Evolutionary conservation across 2,329 filamentous ascomycete genomes (phyloP).

Genomic region (Pleomassaria siparia): DNA sequence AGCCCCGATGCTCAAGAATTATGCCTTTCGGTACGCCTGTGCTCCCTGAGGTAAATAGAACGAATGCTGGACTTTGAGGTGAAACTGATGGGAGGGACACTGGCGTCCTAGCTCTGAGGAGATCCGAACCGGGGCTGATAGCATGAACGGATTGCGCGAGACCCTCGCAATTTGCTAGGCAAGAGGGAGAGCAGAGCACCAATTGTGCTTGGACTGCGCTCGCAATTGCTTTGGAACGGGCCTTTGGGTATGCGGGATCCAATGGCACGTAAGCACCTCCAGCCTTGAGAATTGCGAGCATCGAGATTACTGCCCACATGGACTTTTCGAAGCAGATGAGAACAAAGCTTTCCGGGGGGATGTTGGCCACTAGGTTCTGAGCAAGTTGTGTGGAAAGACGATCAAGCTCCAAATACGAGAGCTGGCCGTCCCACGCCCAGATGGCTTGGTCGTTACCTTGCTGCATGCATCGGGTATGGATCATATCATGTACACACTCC

Average conservation of each 20-base stretch:
- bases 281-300: conserved; percentile 42
- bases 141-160: too few relatives aligned
- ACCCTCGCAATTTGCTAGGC: too few relatives aligned
- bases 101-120: too few relatives aligned
- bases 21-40: conserved; percentile 50
- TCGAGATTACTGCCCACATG: conserved; percentile 35
- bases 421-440: conserved; percentile 26
- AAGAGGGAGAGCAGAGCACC: too few relatives aligned
- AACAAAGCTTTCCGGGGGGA: conserved; percentile 34
- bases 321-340: conserved; percentile 45
- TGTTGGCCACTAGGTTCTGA: conserved; percentile 15
- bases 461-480: conserved; percentile 11
- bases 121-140: too few relatives aligned
- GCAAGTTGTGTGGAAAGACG: conserved; percentile 25
- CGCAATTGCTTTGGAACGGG: conserved; percentile 8
- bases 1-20: conserved; percentile 35
- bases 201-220: too few relatives aligned
- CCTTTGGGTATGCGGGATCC: conserved; percentile 5
- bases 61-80: conserved; percentile 31
- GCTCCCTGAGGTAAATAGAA: conserved; percentile 51
- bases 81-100: conserved; percentile 6
- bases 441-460: conserved; percentile 8
- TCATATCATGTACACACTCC: conserved; percentile 15
- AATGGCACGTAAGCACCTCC: conserved; percentile 23
- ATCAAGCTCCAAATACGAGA: conserved; percentile 35